Evolutionary conservation across 257 asterid species (phyloP).

Genomic region (Solanum pinnatisectum): DNA sequence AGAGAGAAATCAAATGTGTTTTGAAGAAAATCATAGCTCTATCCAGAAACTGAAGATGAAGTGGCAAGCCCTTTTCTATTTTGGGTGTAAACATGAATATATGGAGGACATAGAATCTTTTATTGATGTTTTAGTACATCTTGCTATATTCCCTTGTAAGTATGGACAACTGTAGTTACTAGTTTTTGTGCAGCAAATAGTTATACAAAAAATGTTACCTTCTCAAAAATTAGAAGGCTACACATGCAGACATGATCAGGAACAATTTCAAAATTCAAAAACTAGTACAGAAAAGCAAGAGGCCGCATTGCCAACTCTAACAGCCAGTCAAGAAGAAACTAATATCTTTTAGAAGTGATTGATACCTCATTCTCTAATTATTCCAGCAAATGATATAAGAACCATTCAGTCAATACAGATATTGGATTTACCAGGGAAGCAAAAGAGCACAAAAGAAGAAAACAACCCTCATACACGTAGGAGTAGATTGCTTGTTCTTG

Average conservation of each 20-base stretch:
- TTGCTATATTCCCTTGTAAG: too few relatives aligned
- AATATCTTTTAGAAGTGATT: not conserved
- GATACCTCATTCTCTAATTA: not conserved
- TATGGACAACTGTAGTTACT: too few relatives aligned
- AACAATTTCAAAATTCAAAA: not conserved
- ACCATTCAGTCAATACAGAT: not conserved
- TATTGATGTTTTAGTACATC: not conserved
- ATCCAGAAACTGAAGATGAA: too few relatives aligned
- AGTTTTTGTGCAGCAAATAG: too few relatives aligned
- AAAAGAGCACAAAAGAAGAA: not conserved
- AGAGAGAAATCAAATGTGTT: not conserved
- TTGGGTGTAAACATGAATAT: too few relatives aligned
- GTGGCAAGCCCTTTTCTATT: too few relatives aligned
- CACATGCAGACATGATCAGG: not conserved
- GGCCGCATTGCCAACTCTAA: not conserved
- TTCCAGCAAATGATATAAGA: not conserved
- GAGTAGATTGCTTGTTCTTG: not conserved
- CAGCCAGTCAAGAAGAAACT: not conserved
- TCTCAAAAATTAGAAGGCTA: not conserved
- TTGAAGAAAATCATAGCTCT: too few relatives aligned
- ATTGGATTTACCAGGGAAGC: not conserved
- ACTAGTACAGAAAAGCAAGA: not conserved
- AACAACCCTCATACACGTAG: not conserved
- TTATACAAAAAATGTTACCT: too few relatives aligned
- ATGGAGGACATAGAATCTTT: too few relatives aligned